Base-by-base conservation (phyloP, 2,329 filamentous ascomycete genomes). In the Fusarium gaditjirri region DNA sequence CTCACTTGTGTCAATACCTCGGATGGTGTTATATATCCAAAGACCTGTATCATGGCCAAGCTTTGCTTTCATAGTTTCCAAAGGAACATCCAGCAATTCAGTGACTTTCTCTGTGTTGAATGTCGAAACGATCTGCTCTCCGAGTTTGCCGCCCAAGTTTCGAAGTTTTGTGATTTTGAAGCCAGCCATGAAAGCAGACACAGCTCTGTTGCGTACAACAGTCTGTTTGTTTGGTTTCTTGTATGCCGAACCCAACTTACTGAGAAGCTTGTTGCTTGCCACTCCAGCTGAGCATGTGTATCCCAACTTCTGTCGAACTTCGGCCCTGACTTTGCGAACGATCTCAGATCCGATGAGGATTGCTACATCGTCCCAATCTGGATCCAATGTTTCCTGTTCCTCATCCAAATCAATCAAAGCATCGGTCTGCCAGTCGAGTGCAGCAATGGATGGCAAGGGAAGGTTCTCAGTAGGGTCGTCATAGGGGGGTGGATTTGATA, bases 121-220 rank as follows among this genome's bases (percentile, higher is more conserved):
- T 21, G 87, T 87, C n/a, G 91, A 88, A 3, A 92, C 91, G 13
- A 97, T 89, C 73, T 97, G 93, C 57, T 97, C 94, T 9, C 96
- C 96, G 35, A 98, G 85, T 83, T 98, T 98, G 27, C 96, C 96
- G 33, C 96, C 96, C n/a, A 99, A 84, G 80, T 95, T 97, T 21
- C 95, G 89, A 59, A 99, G 96, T 81, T 97, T 97, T 21, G 94
- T 97, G 78, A 98, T 95, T 78, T 97, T 97, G 86, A 97, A 94
- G 21, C 89, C 89, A 13, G 88, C 89, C 44, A 99, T 84, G 77
- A 99, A 99, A 46, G 92, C 86, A 70, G 91, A 86, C 5, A 94
- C 86, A 2, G 95, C 95, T 50, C 94, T 90, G 78, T 94, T 95
- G 29, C 96, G 92, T 53, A 99, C 91, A n/a, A 98, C 90, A 0